Evolutionary conservation across 1,284 basidiomycete genomes (phyloP).

Genomic region (Rhizoctonia solani): DNA sequence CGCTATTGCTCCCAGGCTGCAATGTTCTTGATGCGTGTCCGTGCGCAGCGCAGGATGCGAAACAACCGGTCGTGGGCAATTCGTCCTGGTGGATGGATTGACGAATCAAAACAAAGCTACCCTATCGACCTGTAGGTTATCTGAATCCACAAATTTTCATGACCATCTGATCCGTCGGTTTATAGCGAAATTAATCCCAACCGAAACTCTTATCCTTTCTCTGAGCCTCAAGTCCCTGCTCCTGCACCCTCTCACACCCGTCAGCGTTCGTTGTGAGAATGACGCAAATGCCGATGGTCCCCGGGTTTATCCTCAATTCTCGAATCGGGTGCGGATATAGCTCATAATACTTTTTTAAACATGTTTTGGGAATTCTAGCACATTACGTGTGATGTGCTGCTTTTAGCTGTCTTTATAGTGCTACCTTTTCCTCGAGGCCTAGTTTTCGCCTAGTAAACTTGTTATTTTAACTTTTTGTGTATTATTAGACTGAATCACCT

Average conservation of each 20-base stretch:
- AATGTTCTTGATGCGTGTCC: slow-evolving; percentile 26
- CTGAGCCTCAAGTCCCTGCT: slow-evolving; percentile 27
- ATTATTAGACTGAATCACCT: neutral
- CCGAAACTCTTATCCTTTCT: neutral
- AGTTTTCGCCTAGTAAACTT: neutral
- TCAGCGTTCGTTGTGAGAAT: slow-evolving; percentile 19
- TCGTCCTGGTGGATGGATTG: slow-evolving; percentile 5
- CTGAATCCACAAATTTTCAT: no score
- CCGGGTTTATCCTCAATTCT: no score
- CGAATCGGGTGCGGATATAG: no score
- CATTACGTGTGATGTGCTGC: neutral
- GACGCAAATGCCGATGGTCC: no score
- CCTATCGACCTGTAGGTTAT: slow-evolving; percentile 11
- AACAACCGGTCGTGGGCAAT: slow-evolving; percentile 9
- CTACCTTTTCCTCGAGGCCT: neutral
- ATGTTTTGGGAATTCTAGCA: neutral
- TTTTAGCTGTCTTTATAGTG: neutral
- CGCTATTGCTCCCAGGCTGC: neutral
- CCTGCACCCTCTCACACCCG: slow-evolving; percentile 23
- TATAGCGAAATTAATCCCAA: neutral
- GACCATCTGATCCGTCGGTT: neutral
- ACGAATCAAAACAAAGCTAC: slow-evolving; percentile 7
- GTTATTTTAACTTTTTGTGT: neutral
- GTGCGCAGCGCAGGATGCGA: slow-evolving; percentile 10
- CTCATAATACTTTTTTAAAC: no score